phyloP scores from a whole-genome alignment of 495 filamentous ascomycete genomes.

The Entonaema liquescens region DNA sequence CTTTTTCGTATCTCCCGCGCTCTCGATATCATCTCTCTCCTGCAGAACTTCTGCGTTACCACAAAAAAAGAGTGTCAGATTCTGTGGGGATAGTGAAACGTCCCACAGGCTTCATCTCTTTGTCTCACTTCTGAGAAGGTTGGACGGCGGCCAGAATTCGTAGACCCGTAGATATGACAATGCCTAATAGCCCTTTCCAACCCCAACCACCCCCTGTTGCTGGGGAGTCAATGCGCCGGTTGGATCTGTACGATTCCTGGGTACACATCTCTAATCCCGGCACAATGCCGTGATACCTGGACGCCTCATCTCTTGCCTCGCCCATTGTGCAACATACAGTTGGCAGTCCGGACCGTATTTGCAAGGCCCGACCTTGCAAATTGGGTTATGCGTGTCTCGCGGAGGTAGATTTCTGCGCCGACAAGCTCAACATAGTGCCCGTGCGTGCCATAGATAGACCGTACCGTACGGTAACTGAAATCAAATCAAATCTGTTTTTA shows the following conservation, averaged over 20 bases:
- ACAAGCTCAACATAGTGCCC: constrained; percentile 12
- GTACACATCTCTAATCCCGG: constrained; percentile 26
- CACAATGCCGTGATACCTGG: constrained; percentile 34
- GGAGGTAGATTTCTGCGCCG: constrained; percentile 20
- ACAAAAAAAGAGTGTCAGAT: constrained; percentile 41
- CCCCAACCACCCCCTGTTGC: not conserved
- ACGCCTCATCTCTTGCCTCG: constrained; percentile 39
- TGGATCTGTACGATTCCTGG: constrained; percentile 25
- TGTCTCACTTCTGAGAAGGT: constrained; percentile 20
- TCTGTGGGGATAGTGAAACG: constrained; percentile 43
- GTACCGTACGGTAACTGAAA: constrained; percentile 2
- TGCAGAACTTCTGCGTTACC: constrained; percentile 31
- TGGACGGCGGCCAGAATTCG: constrained; percentile 8
- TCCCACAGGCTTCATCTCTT: constrained; percentile 27
- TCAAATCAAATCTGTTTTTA: not conserved
- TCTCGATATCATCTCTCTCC: constrained; percentile 33
- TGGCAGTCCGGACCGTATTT: constrained; percentile 29
- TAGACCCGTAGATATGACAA: constrained; percentile 4
- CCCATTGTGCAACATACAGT: constrained; percentile 26
- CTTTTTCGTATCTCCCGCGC: constrained; percentile 5
- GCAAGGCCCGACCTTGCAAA: constrained; percentile 38
- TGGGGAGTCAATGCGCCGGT: constrained; percentile 18
- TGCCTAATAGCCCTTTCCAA: not conserved
- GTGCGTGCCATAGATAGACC: constrained; percentile 18
- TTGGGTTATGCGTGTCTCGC: constrained; percentile 31